A percentile compares a stretch with the other conserved stretches of the same genome.
These are phyloP conservation scores for Hirschioporus abietinus DNA, from an alignment of 768 basidiomycete genomes.

Conservation along the genomic window DNA sequence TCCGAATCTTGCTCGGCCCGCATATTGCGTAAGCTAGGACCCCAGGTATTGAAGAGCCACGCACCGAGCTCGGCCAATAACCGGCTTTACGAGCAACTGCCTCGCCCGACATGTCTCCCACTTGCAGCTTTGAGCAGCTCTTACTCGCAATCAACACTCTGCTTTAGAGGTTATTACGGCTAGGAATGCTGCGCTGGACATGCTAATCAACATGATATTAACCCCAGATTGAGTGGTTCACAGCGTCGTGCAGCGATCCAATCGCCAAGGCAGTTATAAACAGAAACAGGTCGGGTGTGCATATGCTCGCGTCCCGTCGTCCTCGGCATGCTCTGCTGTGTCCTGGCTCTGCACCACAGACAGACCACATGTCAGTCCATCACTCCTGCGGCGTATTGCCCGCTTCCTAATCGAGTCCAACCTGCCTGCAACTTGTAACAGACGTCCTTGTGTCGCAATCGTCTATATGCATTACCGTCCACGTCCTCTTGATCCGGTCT, in stretches of 20 bases:
- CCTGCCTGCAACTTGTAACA: background rate
- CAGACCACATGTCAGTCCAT: background rate
- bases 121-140: background rate
- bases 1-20: background rate
- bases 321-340: background rate
- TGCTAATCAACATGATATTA: background rate
- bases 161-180: background rate
- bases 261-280: background rate
- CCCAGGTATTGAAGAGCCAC: background rate
- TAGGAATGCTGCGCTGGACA: background rate
- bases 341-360: background rate
- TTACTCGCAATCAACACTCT: background rate
- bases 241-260: background rate
- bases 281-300: background rate
- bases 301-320: background rate
- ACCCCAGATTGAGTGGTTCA: background rate
- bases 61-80: background rate
- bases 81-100: background rate
- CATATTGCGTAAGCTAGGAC: background rate
- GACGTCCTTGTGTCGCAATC: background rate
- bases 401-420: background rate
- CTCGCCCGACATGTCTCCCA: background rate
- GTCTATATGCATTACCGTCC: background rate
- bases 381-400: slow-evolving; percentile 1
- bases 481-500: background rate